Percentiles rank a stretch among this genome's conserved stretches.
phyloP scores from a whole-genome alignment of 1,139 yeast species.

The Kazachstania sp. region DNA sequence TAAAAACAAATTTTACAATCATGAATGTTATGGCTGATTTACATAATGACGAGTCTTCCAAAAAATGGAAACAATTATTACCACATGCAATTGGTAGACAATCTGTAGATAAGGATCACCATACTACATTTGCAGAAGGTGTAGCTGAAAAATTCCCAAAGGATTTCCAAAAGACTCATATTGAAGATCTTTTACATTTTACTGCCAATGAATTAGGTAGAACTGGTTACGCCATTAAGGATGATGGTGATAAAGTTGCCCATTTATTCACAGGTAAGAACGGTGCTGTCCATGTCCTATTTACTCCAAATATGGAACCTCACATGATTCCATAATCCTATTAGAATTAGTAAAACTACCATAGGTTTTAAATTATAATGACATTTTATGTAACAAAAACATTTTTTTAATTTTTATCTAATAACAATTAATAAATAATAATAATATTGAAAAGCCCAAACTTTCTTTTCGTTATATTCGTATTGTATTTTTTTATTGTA shows the following conservation, averaged over 20 bases:
- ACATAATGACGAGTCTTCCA: not conserved
- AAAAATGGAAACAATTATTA: not conserved
- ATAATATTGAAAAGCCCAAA: too few species aligned
- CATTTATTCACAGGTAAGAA: conserved; percentile 19
- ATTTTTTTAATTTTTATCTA: too few species aligned
- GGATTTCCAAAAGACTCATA: conserved; percentile 15
- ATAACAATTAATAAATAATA: too few species aligned
- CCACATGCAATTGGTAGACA: conserved; percentile 1
- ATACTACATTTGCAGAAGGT: conserved; percentile 26
- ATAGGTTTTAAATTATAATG: too few species aligned
- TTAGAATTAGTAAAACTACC: too few species aligned
- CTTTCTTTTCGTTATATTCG: too few species aligned
- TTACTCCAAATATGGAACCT: not conserved
- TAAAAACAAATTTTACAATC: not conserved
- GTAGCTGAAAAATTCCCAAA: conserved; percentile 25
- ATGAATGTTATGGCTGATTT: not conserved
- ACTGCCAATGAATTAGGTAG: conserved; percentile 20
- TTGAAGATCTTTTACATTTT: conserved; percentile 19
- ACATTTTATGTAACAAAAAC: not conserved
- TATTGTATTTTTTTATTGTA: not conserved
- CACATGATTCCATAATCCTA: not conserved
- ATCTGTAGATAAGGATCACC: conserved; percentile 14
- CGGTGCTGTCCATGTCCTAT: conserved; percentile 12
- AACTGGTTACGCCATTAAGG: conserved; percentile 21
- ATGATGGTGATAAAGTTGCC: conserved; percentile 18